Evolutionary conservation across 352 stramenopile genomes (phyloP), one percentile per base, ranked within the genome.

Genomic region (Pythium phragmitis): DNA sequence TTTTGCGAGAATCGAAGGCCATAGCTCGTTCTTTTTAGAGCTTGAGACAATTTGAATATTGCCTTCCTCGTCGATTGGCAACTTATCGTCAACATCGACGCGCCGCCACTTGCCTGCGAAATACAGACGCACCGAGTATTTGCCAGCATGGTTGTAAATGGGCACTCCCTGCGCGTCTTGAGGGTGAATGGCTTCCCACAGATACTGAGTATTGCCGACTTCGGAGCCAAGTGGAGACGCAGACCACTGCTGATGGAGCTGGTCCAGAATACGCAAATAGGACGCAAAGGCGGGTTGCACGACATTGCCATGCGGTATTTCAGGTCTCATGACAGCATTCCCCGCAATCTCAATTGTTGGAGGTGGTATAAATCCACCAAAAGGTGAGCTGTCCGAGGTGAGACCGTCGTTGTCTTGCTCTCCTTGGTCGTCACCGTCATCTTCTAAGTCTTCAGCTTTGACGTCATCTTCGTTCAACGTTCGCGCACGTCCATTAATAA

Each of bases 171-270:
- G 50, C 2, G 61, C 64, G 28, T 89, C 79, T 64, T 94, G 84
- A 0, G 86, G 86, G 39, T 88, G 88, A 52, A 94, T 92, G 0
- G 79, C 69, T 47, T 82, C 77, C 85, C 83, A 94, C 26, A 91
- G 54, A 67, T 87, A 91, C 19, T 75, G 76, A 7, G 37, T 13
- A 49, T 59, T 50, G 26, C 12, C 21, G 11, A 47, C 21, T 2
- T 52, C 45, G 23, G 53, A 47, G 14, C 46, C 39, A 19, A 48
- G 21, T 2, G 46, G 23, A 37, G 43, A 55, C 23, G 52, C 4
- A 4, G 36, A 21, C 61, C 54, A 76, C 17, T 58, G 43, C 12
- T 70, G 57, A 42, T 77, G 73, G 2, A 94, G 62, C 55, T 87
- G 62, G 55, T 92, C 82, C 2, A 93, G 69, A 23, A 91, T 71